Base-by-base conservation (phyloP, 179 eudicot genomes). In the Silene vulgaris region DNA sequence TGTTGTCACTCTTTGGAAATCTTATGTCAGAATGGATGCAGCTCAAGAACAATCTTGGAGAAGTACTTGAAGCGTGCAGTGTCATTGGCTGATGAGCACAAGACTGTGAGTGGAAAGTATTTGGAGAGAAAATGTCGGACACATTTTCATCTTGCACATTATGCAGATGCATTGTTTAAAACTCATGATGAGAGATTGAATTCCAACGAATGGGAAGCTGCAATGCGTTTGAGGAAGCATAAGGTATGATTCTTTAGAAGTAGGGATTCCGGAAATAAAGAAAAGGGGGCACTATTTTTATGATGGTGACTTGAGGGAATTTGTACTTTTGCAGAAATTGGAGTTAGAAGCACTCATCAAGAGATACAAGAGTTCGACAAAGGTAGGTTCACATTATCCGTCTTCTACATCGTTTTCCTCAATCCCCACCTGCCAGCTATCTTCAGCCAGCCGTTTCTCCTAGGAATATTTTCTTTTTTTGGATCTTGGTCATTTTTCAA, bases 161-260 rank as follows among this genome's bases (percentile, higher is more conserved):
- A 95, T 84, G 90, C 95, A 30, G 99, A 95, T 88, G 93, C 91
- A 70, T 84, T 95, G 20, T 95, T 89, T 82, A 89, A 85, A 78
- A 90, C 86, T 78, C 91, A 89, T 82, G 99, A 95, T 83, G 97
- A 92, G 69, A 89, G 97, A 82, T 87, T 95, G 28, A 86, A 83
- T 77, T 95, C 99, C 50, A 90, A 82, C 60, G 99, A 95, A 76
- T 95, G 99, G 99, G 95, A 95, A 81, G 95, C 96, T 79, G 97
- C 97, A 77, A 81, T 95, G 92, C 91, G 95, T 23, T 77, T 95
- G 72, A 87, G 99, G 84, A 92, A 87, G 78, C 97, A 88, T 86
- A 92, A 95, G 97, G 99, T 95, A 86, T 67, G 74, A 19, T 14
- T 28, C 75, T 66, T 56, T 61, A 70, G 19, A 56, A 69, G 59